A percentile compares a stretch with the other conserved stretches of the same genome.
These are phyloP conservation scores for Penicillium crystallinum DNA, from an alignment of 495 filamentous ascomycete species.

Conservation along the genomic window DNA sequence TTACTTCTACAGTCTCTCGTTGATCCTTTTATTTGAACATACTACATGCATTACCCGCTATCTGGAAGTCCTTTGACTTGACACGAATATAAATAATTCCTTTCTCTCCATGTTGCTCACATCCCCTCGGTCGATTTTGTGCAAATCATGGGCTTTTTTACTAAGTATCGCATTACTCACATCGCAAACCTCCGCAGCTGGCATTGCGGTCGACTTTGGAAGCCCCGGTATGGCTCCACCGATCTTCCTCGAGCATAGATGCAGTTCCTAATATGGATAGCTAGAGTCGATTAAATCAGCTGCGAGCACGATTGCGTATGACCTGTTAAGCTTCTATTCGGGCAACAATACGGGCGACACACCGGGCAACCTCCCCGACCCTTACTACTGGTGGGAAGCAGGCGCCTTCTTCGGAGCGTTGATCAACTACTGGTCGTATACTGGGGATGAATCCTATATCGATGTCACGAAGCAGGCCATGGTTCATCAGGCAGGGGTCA, in stretches of 20 bases:
- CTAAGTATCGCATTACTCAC: neutral
- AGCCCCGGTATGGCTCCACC: neutral
- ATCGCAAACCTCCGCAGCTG: neutral
- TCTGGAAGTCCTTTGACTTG: neutral
- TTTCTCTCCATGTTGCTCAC: neutral
- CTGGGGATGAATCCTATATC: constrained; percentile 67
- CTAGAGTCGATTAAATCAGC: constrained; percentile 44
- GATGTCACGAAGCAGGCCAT: constrained; percentile 58
- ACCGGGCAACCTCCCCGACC: constrained; percentile 62
- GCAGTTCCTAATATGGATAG: neutral
- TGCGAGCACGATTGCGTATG: constrained; percentile 33
- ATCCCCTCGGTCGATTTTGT: neutral
- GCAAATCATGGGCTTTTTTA: neutral
- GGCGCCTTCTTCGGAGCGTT: constrained; percentile 69
- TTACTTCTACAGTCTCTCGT: neutral
- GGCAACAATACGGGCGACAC: constrained; percentile 61
- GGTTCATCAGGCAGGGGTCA: constrained; percentile 59
- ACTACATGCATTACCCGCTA: neutral
- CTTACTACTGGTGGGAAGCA: constrained; percentile 76
- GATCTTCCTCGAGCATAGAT: neutral
- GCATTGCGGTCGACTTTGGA: neutral
- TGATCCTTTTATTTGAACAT: neutral
- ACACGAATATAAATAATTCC: neutral
- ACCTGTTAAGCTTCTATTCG: constrained; percentile 54
- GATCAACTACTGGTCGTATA: constrained; percentile 76